Evolutionary conservation across 192 early-diverging fungal genomes (phyloP).

Genomic region (Backusella morwellensis): DNA sequence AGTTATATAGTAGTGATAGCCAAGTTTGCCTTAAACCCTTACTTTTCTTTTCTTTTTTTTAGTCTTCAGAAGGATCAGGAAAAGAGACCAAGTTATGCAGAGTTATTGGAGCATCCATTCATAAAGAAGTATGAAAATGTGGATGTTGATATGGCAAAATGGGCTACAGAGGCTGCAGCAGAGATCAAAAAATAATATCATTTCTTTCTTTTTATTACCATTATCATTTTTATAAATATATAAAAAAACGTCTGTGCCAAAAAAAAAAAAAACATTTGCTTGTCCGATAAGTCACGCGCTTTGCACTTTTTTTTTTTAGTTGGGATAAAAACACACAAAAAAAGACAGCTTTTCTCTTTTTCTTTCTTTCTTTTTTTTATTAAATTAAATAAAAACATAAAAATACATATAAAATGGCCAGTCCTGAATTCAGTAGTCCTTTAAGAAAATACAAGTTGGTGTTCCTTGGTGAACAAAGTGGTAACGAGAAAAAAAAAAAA

Average conservation of each 20-base stretch:
- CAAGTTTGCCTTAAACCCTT: background rate
- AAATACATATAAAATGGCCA: constrained; percentile 8
- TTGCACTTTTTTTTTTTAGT: background rate
- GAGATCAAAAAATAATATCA: constrained; percentile 25
- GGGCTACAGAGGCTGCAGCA: constrained; percentile 59
- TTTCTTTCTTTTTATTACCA: background rate
- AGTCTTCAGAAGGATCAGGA: constrained; percentile 69
- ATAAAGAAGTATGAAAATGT: constrained; percentile 57
- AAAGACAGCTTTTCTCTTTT: constrained; percentile 1
- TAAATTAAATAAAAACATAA: background rate
- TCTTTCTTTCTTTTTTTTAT: background rate
- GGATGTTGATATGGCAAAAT: constrained; percentile 81
- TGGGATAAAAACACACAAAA: background rate
- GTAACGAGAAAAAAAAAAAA: constrained; percentile 46
- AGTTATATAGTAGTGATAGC: background rate
- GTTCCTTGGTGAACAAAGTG: constrained; percentile 98
- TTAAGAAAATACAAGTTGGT: constrained; percentile 97
- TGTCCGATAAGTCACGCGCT: background rate
- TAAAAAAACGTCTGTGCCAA: background rate
- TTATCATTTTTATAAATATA: constrained; percentile 15
- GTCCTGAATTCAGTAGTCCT: constrained; percentile 51
- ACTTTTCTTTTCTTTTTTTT: background rate
- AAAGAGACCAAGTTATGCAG: constrained; percentile 71
- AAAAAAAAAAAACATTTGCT: background rate
- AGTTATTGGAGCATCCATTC: constrained; percentile 80